Evolutionary conservation across 1,284 basidiomycete species (phyloP), one percentile per base, ranked within the genome.

Genomic region (Fistulina hepatica): DNA sequence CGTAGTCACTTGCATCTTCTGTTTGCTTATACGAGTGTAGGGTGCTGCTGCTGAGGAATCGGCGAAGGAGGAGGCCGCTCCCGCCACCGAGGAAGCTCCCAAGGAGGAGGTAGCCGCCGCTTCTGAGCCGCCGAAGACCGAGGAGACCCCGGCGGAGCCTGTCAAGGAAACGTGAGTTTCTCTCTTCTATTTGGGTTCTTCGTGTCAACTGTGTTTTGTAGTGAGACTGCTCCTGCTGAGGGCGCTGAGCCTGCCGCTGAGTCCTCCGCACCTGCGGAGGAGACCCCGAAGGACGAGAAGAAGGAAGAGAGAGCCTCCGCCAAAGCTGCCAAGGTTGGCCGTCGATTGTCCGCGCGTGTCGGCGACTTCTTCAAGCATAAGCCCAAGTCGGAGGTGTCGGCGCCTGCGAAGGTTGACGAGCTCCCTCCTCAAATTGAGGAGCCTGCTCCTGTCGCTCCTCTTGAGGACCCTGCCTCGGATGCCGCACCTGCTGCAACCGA

Each of bases 321-420:
- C 45, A 63, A 70, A 57, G 52, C 57, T 27, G 54, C 59, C 42
- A 86, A 85, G 58, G 74, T 84, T 44, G 61, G 71, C 42, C 81
- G 83, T 46, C 81, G 84, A 46, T 61, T 88, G 45, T 88, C 84
- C 31, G 69, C 77, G 21, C 81, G 81, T 21, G 76, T 88, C 22
- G 70, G 69, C 38, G 79, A 80, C 41, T 70, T 86, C 60, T 86
- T 91, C 71, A 86, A 81, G 67, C 52, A 74, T 46, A 85, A 77
- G 70, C 68, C 74, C 52, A 81, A 76, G 60, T 54, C 67, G 25
- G 82, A 83, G 56, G 68, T 75, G 34, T 57, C 71, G 31, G 60
- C 80, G 6, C 80, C 83, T 37, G 71, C 88, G 40, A 88, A 89
- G 67, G 84, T 91, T 42, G 84, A 86, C 48, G 81, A 82, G 64